Evolutionary conservation across 2,329 filamentous ascomycete genomes (phyloP).

Genomic region (Lachnellula hyalina): DNA sequence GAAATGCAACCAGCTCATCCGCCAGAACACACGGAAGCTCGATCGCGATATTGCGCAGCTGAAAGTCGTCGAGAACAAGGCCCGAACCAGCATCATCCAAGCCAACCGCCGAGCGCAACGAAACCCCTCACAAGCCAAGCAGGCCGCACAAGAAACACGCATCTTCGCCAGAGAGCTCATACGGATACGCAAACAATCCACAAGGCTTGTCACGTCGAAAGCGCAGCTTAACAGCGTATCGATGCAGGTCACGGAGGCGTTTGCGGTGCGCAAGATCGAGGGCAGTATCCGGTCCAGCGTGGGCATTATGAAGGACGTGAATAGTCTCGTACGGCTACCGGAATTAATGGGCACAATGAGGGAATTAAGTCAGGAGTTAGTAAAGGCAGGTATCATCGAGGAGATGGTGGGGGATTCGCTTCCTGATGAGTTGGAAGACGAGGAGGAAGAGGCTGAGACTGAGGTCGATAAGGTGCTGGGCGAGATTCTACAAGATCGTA

Average conservation of each 20-base stretch:
- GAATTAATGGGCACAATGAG: slow-evolving; percentile 86
- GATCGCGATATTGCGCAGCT: slow-evolving; percentile 84
- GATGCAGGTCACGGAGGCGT: slow-evolving; percentile 97
- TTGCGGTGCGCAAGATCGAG: slow-evolving; percentile 92
- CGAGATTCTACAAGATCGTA: slow-evolving; percentile 80
- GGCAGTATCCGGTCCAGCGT: slow-evolving; percentile 81
- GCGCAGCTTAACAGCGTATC: slow-evolving; percentile 89
- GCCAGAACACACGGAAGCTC: slow-evolving; percentile 84
- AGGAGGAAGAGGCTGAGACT: slow-evolving; percentile 68
- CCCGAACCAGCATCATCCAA: slow-evolving; percentile 76
- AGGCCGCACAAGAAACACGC: slow-evolving; percentile 77
- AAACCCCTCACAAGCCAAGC: slow-evolving; percentile 71
- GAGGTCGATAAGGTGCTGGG: slow-evolving; percentile 92
- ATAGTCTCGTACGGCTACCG: slow-evolving; percentile 75
- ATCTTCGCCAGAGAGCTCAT: slow-evolving; percentile 86
- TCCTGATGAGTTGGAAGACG: slow-evolving; percentile 67
- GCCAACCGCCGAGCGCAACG: slow-evolving; percentile 76
- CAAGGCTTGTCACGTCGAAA: slow-evolving; percentile 76
- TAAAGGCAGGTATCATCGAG: slow-evolving; percentile 94
- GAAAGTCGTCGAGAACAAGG: slow-evolving; percentile 75
- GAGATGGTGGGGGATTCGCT: slow-evolving; percentile 90
- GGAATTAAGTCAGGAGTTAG: slow-evolving; percentile 78
- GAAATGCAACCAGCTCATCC: slow-evolving; percentile 90
- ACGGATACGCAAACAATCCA: slow-evolving; percentile 68
- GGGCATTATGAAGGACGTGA: slow-evolving; percentile 96